Conservation (phyloP, 306 rosid genomes). For the Cucurbita moschata region DNA sequence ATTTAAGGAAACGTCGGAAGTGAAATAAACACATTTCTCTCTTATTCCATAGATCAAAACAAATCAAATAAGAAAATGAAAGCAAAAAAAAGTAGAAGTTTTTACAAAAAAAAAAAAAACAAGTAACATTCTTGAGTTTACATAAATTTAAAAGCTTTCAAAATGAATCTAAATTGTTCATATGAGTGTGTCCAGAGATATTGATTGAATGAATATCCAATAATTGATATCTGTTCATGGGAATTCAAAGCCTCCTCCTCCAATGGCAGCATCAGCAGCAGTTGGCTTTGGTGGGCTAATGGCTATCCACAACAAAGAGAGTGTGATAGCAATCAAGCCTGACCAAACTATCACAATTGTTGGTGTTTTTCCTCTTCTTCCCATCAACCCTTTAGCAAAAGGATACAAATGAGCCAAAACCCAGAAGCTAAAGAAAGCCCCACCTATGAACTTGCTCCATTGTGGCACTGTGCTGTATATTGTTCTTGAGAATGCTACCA, state of each 20-base stretch:
- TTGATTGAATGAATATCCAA: not conserved
- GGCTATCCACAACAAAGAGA: slow-evolving; percentile 39
- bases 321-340: slow-evolving; percentile 41
- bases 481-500: slow-evolving; percentile 31
- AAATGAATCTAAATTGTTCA: too few relatives aligned
- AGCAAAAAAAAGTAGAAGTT: too few relatives aligned
- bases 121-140: too few relatives aligned
- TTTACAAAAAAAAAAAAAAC: too few relatives aligned
- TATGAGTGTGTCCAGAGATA: too few relatives aligned
- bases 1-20: too few relatives aligned
- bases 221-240: not conserved
- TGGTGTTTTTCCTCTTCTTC: slow-evolving; percentile 39
- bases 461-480: slow-evolving; percentile 20
- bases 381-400: slow-evolving; percentile 46
- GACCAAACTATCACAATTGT: slow-evolving; percentile 45
- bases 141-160: too few relatives aligned
- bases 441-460: slow-evolving; percentile 36
- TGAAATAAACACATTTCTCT: too few relatives aligned
- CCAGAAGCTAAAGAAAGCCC: slow-evolving; percentile 41
- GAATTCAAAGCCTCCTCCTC: slow-evolving; percentile 22
- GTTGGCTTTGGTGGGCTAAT: slow-evolving; percentile 15
- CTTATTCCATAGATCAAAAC: too few relatives aligned
- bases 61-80: too few relatives aligned
- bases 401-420: slow-evolving; percentile 47
- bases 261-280: not conserved